Evolutionary conservation across 164 flowering plant species (phyloP).

Genomic region (Amborella trichopoda): DNA sequence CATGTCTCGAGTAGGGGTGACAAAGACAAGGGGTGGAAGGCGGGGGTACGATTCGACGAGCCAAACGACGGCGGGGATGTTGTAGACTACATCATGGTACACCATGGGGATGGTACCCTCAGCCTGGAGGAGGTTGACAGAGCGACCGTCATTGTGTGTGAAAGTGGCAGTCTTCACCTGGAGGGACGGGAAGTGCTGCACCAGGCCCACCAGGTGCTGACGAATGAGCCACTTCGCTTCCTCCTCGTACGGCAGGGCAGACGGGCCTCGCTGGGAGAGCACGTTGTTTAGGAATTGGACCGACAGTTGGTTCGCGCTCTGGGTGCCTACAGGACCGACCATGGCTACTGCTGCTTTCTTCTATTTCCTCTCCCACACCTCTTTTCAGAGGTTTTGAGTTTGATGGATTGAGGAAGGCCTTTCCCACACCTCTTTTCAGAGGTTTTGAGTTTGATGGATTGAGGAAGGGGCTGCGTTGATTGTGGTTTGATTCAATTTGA

Average conservation of each 20-base stretch:
- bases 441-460: too few species aligned
- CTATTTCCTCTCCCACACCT: too few species aligned
- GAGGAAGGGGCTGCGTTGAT: too few species aligned
- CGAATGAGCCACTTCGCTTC: conserved; percentile 79
- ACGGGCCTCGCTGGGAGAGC: conserved; percentile 83
- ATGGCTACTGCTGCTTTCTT: too few species aligned
- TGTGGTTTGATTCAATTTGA: too few species aligned
- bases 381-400: too few species aligned
- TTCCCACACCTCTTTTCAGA: too few species aligned
- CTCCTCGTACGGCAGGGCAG: conserved; percentile 68
- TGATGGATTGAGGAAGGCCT: too few species aligned
- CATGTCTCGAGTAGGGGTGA: conserved; percentile 88
- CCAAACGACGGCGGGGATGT: conserved; percentile 78
- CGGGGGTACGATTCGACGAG: conserved; percentile 84
- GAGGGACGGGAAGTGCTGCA: conserved; percentile 44
- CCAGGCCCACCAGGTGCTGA: conserved; percentile 57
- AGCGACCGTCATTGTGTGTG: conserved; percentile 86
- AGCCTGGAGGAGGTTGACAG: conserved; percentile 75
- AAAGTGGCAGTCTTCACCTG: conserved; percentile 62
- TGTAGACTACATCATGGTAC: conserved; percentile 55
- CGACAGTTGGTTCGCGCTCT: not conserved
- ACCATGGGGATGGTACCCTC: conserved; percentile 80
- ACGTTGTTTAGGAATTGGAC: conserved; percentile 64
- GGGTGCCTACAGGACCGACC: too few species aligned
- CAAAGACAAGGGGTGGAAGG: conserved; percentile 61